phyloP scores from a whole-genome alignment of 495 filamentous ascomycete species.

The Hypoxylon lienhwacheense region DNA sequence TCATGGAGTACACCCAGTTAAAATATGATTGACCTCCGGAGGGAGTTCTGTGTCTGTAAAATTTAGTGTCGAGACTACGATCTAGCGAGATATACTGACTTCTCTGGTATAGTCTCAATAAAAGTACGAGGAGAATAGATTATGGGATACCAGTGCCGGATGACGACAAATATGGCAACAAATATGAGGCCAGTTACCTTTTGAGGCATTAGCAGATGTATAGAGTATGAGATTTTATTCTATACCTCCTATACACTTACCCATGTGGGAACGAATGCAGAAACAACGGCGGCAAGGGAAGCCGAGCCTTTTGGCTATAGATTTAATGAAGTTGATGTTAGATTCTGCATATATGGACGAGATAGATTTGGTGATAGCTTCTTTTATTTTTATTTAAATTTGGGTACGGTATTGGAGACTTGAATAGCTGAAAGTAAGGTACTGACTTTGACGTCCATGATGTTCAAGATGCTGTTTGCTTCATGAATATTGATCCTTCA shows the following conservation, averaged over 20 bases:
- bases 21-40: conserved; percentile 36
- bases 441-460: conserved; percentile 9
- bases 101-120: conserved; percentile 37
- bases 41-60: conserved; percentile 33
- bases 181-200: conserved; percentile 31
- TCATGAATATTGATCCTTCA: neutral
- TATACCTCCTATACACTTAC: conserved; percentile 29
- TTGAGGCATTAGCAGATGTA: conserved; percentile 9
- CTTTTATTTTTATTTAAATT: no score
- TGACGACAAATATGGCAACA: conserved; percentile 34
- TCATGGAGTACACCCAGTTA: conserved; percentile 65
- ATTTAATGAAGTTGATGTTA: conserved; percentile 16
- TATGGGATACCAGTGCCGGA: conserved; percentile 32
- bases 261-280: conserved; percentile 37
- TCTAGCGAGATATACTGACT: conserved; percentile 16
- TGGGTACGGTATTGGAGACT: no score
- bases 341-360: neutral
- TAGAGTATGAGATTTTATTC: neutral
- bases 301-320: conserved; percentile 35
- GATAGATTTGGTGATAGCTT: neutral
- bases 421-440: no score
- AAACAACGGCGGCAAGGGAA: conserved; percentile 33
- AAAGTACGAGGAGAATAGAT: conserved; percentile 37
- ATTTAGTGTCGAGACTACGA: conserved; percentile 17
- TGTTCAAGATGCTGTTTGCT: neutral